Conservation (phyloP, 257 asterid species). For the Leptodermis oblonga region DNA sequence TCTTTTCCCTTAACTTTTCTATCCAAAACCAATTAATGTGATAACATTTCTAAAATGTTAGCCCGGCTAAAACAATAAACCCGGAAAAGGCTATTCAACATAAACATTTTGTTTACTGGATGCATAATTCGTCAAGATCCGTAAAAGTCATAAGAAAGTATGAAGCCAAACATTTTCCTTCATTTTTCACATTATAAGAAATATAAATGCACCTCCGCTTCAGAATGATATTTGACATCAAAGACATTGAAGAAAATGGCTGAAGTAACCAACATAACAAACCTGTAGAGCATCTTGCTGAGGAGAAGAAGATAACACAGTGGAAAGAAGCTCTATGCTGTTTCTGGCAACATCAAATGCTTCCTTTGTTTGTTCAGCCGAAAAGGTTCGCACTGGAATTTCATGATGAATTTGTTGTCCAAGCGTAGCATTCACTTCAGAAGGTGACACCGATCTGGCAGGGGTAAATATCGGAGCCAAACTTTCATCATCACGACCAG, state of each 20-base stretch:
- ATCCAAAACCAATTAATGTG: neutral
- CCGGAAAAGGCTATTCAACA: neutral
- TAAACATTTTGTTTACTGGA: neutral
- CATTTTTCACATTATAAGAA: neutral
- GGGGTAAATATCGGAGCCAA: slow-evolving; percentile 96
- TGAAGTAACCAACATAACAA: slow-evolving; percentile 4
- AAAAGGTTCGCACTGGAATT: slow-evolving; percentile 51
- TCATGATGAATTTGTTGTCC: slow-evolving; percentile 56
- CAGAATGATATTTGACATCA: neutral
- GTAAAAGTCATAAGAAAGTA: neutral
- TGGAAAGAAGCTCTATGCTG: slow-evolving; percentile 86
- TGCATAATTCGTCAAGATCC: neutral
- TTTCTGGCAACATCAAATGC: slow-evolving; percentile 96
- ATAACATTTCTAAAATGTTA: neutral
- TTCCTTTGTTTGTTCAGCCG: slow-evolving; percentile 90
- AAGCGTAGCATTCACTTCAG: slow-evolving; percentile 46
- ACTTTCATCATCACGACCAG: slow-evolving; percentile 95
- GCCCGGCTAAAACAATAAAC: neutral
- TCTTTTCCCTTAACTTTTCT: neutral
- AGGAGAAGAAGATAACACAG: slow-evolving; percentile 95
- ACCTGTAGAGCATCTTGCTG: slow-evolving; percentile 95
- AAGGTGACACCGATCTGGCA: slow-evolving; percentile 59
- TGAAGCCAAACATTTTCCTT: neutral
- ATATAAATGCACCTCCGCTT: neutral
- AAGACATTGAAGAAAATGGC: neutral